Base-by-base conservation (phyloP, 306 rosid species). In the Quercus dentata region DNA sequence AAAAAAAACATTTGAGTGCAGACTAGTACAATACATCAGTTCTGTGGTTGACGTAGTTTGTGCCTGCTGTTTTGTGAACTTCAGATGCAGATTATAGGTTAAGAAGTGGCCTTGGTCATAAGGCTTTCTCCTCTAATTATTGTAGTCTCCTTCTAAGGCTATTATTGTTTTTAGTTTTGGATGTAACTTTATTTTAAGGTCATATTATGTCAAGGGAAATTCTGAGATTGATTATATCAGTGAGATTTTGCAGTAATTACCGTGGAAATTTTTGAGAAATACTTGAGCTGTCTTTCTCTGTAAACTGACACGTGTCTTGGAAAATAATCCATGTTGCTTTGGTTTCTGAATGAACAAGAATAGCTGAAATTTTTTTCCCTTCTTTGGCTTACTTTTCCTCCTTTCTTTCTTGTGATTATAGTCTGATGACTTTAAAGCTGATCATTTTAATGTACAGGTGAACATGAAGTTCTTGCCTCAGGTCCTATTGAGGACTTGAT, bases 401-500 rank as follows among this genome's bases (percentile, higher is more conserved):
- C 51, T 8, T 65, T 33, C 72, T 68, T 64, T 64, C 17, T 18
- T n/a, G 25, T 4, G 11, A 35, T 33, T 64, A 5, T 64, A 35
- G 6, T 35, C 6, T 9, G 14, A 68, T 33, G 52, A 35, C 46
- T 27, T 68, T 68, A 68, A 38, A 49, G 13, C 58, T 4, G 8
- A 21, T 49, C 38, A 17, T n/a, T 17, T 51, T 69, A 17, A 55
- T 61, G 46, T 81, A 56, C 81, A 96, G 99, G 92, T 82, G 93
- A 96, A 84, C 99, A 96, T 77, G 99, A 96, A 85, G 97, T 96
- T 86, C 98, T 96, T 85, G 99, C 99, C 65, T 96, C 98, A 65
- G 99, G 99, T 44, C 99, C 99, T 78, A 96, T 96, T 59, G 98
- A 96, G 83, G 99, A 96, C 83, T 88, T 93, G 84, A 93, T 95